A percentile compares a stretch with the other conserved stretches of the same genome.
Evolutionary conservation across 2,329 filamentous ascomycete species (phyloP).

Genomic region (Aureobasidium sp.): DNA sequence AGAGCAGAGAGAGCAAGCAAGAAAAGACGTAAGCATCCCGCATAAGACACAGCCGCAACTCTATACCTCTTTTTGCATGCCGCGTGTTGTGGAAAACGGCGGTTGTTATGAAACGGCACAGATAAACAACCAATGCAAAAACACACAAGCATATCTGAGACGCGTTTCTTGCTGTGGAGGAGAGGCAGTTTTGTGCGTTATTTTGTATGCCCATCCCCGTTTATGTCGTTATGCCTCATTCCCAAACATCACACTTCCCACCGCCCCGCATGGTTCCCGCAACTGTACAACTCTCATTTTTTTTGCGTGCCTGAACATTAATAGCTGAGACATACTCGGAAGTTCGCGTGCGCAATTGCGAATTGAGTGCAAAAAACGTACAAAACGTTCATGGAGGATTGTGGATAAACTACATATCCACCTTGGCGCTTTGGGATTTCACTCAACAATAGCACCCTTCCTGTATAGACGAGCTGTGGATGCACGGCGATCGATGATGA

Average conservation of each 20-base stretch:
- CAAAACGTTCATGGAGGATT: background rate
- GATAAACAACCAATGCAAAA: background rate
- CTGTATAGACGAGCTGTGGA: background rate
- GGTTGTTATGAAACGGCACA: constrained; percentile 8
- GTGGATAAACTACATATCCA: background rate
- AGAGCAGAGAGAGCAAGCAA: background rate
- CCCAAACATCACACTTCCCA: background rate
- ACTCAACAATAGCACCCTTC: background rate
- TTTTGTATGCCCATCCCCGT: no score
- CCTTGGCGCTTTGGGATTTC: background rate
- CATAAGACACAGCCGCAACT: background rate
- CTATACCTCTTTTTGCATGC: background rate
- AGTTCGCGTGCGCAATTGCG: background rate
- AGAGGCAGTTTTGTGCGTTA: constrained; percentile 3
- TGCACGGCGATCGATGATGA: background rate
- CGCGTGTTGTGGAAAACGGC: background rate
- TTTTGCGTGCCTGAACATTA: constrained; percentile 1
- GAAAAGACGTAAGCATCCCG: background rate
- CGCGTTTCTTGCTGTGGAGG: background rate
- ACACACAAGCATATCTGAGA: constrained; percentile 4
- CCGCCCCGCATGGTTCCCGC: constrained; percentile 6
- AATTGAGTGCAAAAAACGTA: constrained; percentile 1
- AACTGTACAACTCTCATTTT: background rate
- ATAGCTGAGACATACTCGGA: background rate
- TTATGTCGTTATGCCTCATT: background rate